Evolutionary conservation across 2,329 filamentous ascomycete genomes (phyloP), one percentile per base, ranked within the genome.

Genomic region (Metarhizium anisopliae): DNA sequence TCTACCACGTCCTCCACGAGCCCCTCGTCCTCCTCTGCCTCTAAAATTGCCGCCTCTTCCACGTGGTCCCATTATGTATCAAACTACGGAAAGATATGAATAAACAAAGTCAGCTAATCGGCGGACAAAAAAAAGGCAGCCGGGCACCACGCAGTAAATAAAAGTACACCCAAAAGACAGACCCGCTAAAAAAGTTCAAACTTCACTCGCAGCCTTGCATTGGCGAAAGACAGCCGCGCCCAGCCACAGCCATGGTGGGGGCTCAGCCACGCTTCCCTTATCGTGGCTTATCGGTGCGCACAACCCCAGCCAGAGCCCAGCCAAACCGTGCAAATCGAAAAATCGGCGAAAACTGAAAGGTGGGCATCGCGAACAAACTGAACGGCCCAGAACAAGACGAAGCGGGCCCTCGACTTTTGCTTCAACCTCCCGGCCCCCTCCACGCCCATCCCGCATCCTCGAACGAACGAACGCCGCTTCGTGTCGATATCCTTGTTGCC

Each of bases 211-310:
- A 73, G 69, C 70, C 70, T 71, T 70, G 70, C 63, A 62, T 30
- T 20, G 10, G 20, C 36, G 49, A 30, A 16, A 53, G 47, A 49
- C 53, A 66, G 60, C 61, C 59, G 62, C 51, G 55, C 62, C 61
- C 61, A 68, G 69, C 69, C 69, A 71, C 69, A 67, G 4, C 4
- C 0, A 55, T 65, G 60, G 65, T 68, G 67, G 69, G 66, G 64
- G 51, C n/a, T 18, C 53, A 52, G 55, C 66, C 68, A 68, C 70
- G 69, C 64, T 61, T 29, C 55, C 58, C 66, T 73, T 73, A 73
- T 74, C 72, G 61, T 47, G 55, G 52, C 55, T 76, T 78, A 78
- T 78, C 77, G 77, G 76, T 74, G 76, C 76, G 74, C 77, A 79
- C 77, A 79, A 77, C 72, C 74, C 70, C 69, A 70, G 68, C 67